phyloP scores from a whole-genome alignment of 108 stramenopile species.

The Fragilariopsis cylindrus region DNA sequence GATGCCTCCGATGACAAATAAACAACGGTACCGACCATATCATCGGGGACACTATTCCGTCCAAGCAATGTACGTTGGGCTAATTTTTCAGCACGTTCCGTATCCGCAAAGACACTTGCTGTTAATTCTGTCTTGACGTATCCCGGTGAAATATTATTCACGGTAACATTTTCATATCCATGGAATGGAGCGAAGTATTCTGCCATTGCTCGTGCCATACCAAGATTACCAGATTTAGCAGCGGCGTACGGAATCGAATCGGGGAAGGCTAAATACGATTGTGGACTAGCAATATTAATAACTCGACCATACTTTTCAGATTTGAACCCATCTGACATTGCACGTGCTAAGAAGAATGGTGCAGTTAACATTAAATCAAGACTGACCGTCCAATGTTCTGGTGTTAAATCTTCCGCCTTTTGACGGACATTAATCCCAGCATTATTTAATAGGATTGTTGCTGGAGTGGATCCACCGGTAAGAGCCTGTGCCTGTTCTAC shows the following conservation, averaged over 20 bases:
- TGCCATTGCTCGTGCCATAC: slow-evolving; percentile 26
- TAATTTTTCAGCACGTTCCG: slow-evolving; percentile 14
- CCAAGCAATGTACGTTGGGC: slow-evolving; percentile 23
- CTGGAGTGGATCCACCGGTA: slow-evolving; percentile 12
- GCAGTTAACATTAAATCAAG: slow-evolving; percentile 72
- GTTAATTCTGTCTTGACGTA: slow-evolving; percentile 36
- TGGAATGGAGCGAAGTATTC: slow-evolving; percentile 19
- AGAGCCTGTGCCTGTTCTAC: neutral
- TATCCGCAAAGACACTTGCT: slow-evolving; percentile 25
- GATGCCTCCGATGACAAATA: slow-evolving; percentile 33
- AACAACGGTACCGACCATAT: slow-evolving; percentile 26
- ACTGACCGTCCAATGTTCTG: slow-evolving; percentile 67
- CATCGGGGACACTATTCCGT: slow-evolving; percentile 24
- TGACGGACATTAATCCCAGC: slow-evolving; percentile 78
- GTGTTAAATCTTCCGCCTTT: slow-evolving; percentile 52
- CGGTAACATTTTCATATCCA: slow-evolving; percentile 19
- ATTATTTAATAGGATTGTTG: slow-evolving; percentile 57
- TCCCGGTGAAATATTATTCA: slow-evolving; percentile 42
- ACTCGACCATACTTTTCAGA: slow-evolving; percentile 64
- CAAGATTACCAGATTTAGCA: slow-evolving; percentile 22
- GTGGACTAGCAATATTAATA: slow-evolving; percentile 63
- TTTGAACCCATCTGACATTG: slow-evolving; percentile 48
- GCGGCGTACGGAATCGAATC: slow-evolving; percentile 32
- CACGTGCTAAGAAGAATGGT: slow-evolving; percentile 57
- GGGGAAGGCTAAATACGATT: slow-evolving; percentile 28